A percentile compares a stretch with the other conserved stretches of the same genome.
These are phyloP conservation scores for Fomitopsis betulina DNA, from an alignment of 1,284 basidiomycete genomes.

Conservation along the genomic window DNA sequence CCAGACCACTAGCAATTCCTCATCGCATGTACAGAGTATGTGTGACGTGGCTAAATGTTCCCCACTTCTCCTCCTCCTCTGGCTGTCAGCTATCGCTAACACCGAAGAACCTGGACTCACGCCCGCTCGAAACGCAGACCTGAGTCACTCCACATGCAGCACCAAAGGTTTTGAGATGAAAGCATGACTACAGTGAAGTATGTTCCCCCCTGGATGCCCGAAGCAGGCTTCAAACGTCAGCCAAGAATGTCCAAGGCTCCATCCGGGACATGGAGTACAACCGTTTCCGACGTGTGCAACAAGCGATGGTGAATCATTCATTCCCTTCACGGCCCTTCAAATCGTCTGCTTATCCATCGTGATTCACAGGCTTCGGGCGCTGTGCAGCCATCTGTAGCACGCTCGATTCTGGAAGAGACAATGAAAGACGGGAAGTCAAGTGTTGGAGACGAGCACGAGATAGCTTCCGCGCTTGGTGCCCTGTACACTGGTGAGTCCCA, in stretches of 20 bases:
- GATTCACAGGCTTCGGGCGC: conserved; percentile 31
- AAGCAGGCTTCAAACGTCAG: conserved; percentile 13
- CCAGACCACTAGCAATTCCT: too few relatives aligned
- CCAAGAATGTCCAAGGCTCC: neutral
- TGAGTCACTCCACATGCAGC: neutral
- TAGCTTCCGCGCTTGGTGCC: conserved; percentile 49
- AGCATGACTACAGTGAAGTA: conserved; percentile 5
- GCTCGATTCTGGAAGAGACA: conserved; percentile 37
- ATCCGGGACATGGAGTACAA: conserved; percentile 23
- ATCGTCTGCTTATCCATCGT: too few relatives aligned
- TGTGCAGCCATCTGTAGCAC: conserved; percentile 46
- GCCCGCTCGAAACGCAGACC: too few relatives aligned
- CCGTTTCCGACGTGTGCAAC: conserved; percentile 48
- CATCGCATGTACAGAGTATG: too few relatives aligned
- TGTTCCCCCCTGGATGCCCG: conserved; percentile 21
- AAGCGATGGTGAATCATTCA: conserved; percentile 28
- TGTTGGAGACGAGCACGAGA: conserved; percentile 42
- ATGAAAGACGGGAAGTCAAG: conserved; percentile 10
- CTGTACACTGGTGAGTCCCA: conserved; percentile 36
- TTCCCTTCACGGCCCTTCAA: neutral
- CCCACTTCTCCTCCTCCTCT: too few relatives aligned
- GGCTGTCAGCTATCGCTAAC: too few relatives aligned
- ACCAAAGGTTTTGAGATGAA: too few relatives aligned
- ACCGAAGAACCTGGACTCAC: too few relatives aligned
- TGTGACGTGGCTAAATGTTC: too few relatives aligned